Evolutionary conservation across 2,329 filamentous ascomycete genomes (phyloP), one percentile per base, ranked within the genome.

Genomic region (Pseudocercospora pini-densiflorae): DNA sequence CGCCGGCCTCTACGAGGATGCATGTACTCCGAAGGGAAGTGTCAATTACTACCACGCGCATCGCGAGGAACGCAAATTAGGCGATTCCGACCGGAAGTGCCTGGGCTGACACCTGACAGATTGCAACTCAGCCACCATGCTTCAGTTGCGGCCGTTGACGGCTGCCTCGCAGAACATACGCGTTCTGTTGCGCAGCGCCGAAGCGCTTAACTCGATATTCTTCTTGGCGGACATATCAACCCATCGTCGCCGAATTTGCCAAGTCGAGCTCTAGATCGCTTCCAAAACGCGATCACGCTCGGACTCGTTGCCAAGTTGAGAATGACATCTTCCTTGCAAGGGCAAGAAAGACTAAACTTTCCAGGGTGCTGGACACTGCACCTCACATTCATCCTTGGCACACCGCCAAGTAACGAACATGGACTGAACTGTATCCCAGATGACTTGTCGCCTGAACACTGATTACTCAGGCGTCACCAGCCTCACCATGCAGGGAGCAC

Each of bases 251-350:
- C 14, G 21, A 23, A 16, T 23, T 19, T 23, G 49, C 24, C 23
- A 10, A 21, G 45, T 49, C n/a, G 9, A 21, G 19, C 19, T 49
- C n/a, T 49, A 16, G 40, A n/a, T 51, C 6, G 23, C 23, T 27
- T 55, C 51, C 51, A 33, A 12, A n/a, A 27, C 51, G 8, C 51
- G 27, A 23, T 10, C 27, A 31, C 24, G 24, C 51, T 55, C 51
- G 51, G 51, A 5, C 51, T 55, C 51, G 51, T 19, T 55, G 51
- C 51, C 51, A 55, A 31, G 12, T 55, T 31, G 23, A 55, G 51
- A 31, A 29, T 55, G 51, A 27, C 51, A 55, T 27, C 23, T 27
- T n/a, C 51, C 23, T 23, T 51, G 47, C 47, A 51, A 51, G 47
- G 47, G 40, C 5, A 43, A n/a, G 40, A 43, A 43, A 43, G 40